A percentile compares a stretch with the other conserved stretches of the same genome.
Evolutionary conservation across 257 asterid genomes (phyloP).

Genomic region (Gentiana macrophylla): DNA sequence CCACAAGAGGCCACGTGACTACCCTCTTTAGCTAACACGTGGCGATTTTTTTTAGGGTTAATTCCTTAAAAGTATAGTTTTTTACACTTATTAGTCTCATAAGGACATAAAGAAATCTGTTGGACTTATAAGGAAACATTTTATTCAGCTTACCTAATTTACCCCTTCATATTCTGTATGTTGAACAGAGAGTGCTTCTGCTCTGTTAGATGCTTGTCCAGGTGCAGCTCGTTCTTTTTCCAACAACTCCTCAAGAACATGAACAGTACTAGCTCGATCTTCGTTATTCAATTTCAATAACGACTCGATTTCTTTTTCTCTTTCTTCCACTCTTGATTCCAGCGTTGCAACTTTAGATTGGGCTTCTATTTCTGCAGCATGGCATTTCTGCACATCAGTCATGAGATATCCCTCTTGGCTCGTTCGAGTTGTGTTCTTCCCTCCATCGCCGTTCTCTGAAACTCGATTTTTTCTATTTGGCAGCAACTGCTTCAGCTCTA

Average conservation of each 20-base stretch:
- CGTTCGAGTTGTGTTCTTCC: constrained; percentile 76
- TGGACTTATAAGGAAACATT: no score
- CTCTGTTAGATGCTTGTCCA: constrained; percentile 76
- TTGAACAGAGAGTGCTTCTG: constrained; percentile 77
- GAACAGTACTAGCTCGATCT: constrained; percentile 60
- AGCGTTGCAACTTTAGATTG: constrained; percentile 42
- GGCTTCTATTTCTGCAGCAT: constrained; percentile 71
- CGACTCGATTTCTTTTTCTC: constrained; percentile 71
- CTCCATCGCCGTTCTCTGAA: constrained; percentile 73
- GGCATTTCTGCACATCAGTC: constrained; percentile 40
- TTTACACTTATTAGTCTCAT: no score
- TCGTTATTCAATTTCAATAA: constrained; percentile 57
- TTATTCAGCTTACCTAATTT: no score
- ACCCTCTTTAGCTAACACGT: no score
- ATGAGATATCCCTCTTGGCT: constrained; percentile 50
- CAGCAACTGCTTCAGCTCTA: constrained; percentile 78
- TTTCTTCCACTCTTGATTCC: constrained; percentile 65
- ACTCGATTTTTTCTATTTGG: constrained; percentile 68
- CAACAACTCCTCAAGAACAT: constrained; percentile 64
- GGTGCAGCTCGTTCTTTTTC: constrained; percentile 78
- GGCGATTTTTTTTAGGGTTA: no score
- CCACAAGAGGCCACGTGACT: no score
- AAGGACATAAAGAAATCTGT: no score
- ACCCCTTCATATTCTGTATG: no score
- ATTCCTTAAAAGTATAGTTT: no score